Evolutionary conservation across 352 stramenopile species (phyloP).

Genomic region (Elongisporangium prolatum): DNA sequence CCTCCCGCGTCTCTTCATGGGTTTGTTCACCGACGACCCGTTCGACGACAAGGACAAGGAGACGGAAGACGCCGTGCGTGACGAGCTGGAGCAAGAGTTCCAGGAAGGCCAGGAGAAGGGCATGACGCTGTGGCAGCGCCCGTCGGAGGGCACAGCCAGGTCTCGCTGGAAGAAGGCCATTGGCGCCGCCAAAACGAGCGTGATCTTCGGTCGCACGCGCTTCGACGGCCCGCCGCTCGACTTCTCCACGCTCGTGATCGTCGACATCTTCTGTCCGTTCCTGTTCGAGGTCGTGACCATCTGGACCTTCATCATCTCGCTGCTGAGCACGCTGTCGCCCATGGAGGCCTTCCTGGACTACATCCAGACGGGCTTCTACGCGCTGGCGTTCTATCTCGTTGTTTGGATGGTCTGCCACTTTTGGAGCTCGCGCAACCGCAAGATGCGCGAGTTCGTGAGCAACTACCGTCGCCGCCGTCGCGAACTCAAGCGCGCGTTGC

Average conservation of each 20-base stretch:
- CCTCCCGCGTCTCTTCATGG: conserved; percentile 30
- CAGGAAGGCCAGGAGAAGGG: conserved; percentile 41
- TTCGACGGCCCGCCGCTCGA: conserved; percentile 79
- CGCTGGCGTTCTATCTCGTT: conserved; percentile 56
- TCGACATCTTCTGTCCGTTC: conserved; percentile 78
- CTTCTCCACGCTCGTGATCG: conserved; percentile 81
- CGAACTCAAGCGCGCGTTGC: conserved; percentile 64
- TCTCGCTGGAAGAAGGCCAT: conserved; percentile 73
- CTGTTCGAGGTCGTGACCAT: conserved; percentile 79
- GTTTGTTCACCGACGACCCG: conserved; percentile 59
- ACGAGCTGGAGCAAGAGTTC: conserved; percentile 57
- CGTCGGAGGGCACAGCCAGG: conserved; percentile 19
- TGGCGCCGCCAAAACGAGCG: conserved; percentile 53
- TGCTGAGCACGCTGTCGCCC: conserved; percentile 61
- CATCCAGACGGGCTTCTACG: conserved; percentile 79
- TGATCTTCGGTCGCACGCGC: conserved; percentile 70
- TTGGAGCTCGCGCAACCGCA: conserved; percentile 76
- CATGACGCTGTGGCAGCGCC: conserved; percentile 2
- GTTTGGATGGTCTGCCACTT: conserved; percentile 85
- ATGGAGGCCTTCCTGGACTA: conserved; percentile 79
- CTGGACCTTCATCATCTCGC: conserved; percentile 51
- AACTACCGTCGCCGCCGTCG: conserved; percentile 79
- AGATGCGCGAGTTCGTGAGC: conserved; percentile 87
- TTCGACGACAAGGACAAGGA: conserved; percentile 79
- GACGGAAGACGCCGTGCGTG: conserved; percentile 58